A percentile compares a stretch with the other conserved stretches of the same genome.
These are phyloP conservation scores for Pseudogymnoascus sp. DNA, from an alignment of 2,329 filamentous ascomycete species.

Conservation along the genomic window DNA sequence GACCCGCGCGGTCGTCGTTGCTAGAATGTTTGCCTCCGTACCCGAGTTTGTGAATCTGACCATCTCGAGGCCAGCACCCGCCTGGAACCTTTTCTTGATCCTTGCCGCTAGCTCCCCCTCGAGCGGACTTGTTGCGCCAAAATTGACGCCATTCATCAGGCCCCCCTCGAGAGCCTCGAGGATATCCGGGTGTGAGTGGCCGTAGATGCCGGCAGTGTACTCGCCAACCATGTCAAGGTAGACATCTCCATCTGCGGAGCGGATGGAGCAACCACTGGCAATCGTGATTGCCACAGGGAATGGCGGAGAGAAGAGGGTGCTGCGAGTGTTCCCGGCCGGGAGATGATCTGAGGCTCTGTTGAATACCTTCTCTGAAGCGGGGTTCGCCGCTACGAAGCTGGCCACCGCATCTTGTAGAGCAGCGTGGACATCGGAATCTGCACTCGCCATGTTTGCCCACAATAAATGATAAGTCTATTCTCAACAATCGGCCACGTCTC, in stretches of 20 bases:
- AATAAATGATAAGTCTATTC: not conserved
- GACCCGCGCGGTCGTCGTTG: conserved; percentile 38
- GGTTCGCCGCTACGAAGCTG: not conserved
- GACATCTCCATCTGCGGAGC: conserved; percentile 18
- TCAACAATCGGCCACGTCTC: not conserved
- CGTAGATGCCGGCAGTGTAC: conserved; percentile 59
- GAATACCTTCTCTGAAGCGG: not conserved
- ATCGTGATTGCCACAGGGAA: conserved; percentile 15
- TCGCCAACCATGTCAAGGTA: conserved; percentile 59
- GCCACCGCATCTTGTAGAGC: not conserved
- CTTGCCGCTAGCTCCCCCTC: conserved; percentile 48
- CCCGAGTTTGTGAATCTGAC: conserved; percentile 60
- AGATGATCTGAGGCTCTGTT: conserved; percentile 27
- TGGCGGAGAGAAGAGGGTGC: conserved; percentile 17
- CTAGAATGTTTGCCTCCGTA: conserved; percentile 59
- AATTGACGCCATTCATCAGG: conserved; percentile 43
- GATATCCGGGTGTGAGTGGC: conserved; percentile 56
- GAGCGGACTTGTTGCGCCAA: conserved; percentile 46
- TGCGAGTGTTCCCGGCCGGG: conserved; percentile 20
- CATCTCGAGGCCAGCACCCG: conserved; percentile 39
- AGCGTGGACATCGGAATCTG: not conserved
- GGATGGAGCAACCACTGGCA: not conserved
- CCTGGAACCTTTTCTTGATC: conserved; percentile 47
- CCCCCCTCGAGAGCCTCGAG: conserved; percentile 40
- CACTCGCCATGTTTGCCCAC: not conserved